A percentile compares a stretch with the other conserved stretches of the same genome.
Evolutionary conservation across 2,329 filamentous ascomycete species (phyloP).

Genomic region (Botryotinia globosa): DNA sequence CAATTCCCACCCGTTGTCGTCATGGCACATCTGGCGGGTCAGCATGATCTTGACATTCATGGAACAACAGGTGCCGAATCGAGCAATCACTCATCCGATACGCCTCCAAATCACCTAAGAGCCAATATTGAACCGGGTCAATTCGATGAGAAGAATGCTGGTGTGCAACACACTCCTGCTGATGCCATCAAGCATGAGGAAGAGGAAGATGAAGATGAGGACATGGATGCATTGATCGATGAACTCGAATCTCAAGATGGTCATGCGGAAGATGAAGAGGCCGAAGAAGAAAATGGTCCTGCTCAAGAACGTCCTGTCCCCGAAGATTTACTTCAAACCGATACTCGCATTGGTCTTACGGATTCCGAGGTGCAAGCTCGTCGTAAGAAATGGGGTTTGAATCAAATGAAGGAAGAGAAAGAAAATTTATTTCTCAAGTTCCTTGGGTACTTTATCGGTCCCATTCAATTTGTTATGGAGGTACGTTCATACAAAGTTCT

Average conservation of each 20-base stretch:
- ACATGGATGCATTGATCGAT: constrained; percentile 83
- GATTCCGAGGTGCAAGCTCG: constrained; percentile 62
- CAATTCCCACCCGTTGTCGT: not conserved
- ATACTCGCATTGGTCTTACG: constrained; percentile 69
- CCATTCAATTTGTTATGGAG: constrained; percentile 94
- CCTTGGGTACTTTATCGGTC: constrained; percentile 76
- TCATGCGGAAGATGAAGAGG: constrained; percentile 62
- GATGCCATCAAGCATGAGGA: constrained; percentile 39
- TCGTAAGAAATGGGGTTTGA: constrained; percentile 74
- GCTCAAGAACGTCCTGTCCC: constrained; percentile 60
- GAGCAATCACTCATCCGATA: constrained; percentile 24
- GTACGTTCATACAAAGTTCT: constrained; percentile 45
- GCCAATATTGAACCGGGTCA: constrained; percentile 63
- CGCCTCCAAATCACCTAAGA: constrained; percentile 45
- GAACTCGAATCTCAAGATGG: constrained; percentile 82
- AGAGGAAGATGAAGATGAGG: constrained; percentile 74
- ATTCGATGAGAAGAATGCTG: constrained; percentile 59
- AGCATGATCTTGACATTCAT: not conserved
- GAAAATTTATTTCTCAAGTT: constrained; percentile 84
- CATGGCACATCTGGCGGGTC: not conserved
- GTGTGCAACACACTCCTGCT: constrained; percentile 8
- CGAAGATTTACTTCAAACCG: constrained; percentile 75
- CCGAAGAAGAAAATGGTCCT: constrained; percentile 47
- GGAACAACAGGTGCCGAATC: constrained; percentile 18
- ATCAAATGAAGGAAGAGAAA: constrained; percentile 90